A percentile compares a stretch with the other conserved stretches of the same genome.
Evolutionary conservation across 495 filamentous ascomycete species (phyloP).

Genomic region (Oidiodendron maius): DNA sequence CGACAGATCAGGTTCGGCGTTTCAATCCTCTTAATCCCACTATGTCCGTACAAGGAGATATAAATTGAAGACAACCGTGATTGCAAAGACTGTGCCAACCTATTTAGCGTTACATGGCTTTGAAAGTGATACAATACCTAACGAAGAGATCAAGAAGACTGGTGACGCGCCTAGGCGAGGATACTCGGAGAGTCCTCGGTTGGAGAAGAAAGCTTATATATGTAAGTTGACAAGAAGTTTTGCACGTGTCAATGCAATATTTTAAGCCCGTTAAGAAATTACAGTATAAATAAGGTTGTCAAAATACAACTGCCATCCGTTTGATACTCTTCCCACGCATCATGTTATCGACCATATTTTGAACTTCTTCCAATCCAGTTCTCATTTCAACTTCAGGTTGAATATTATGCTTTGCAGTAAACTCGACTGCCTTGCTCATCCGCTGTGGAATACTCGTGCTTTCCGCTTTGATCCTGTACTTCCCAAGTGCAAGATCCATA

Average conservation of each 20-base stretch:
- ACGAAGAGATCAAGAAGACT: not conserved
- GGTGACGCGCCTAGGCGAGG: not conserved
- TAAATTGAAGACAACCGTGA: conserved; percentile 5
- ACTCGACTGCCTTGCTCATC: conserved; percentile 13
- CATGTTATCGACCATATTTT: conserved; percentile 12
- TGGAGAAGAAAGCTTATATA: not conserved
- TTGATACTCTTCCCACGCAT: conserved; percentile 12
- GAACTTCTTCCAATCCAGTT: conserved; percentile 15
- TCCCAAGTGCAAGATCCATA: conserved; percentile 18
- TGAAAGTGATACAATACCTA: conserved; percentile 5
- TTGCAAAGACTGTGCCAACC: not conserved
- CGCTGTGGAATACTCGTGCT: conserved; percentile 16
- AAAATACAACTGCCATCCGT: conserved; percentile 17
- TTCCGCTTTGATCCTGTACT: conserved; percentile 20
- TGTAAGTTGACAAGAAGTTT: conserved; percentile 4
- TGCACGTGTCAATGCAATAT: conserved; percentile 25
- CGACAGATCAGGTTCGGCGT: too few species aligned
- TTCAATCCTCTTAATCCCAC: too few species aligned
- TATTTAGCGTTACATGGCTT: conserved; percentile 14
- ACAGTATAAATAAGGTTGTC: not conserved
- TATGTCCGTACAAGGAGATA: conserved; percentile 9
- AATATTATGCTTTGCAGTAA: conserved; percentile 21
- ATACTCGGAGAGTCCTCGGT: not conserved
- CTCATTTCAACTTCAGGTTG: conserved; percentile 15
- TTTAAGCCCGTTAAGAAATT: conserved; percentile 38